Conservation (phyloP, 306 rosid genomes). For the Adenanthera pavonina region DNA sequence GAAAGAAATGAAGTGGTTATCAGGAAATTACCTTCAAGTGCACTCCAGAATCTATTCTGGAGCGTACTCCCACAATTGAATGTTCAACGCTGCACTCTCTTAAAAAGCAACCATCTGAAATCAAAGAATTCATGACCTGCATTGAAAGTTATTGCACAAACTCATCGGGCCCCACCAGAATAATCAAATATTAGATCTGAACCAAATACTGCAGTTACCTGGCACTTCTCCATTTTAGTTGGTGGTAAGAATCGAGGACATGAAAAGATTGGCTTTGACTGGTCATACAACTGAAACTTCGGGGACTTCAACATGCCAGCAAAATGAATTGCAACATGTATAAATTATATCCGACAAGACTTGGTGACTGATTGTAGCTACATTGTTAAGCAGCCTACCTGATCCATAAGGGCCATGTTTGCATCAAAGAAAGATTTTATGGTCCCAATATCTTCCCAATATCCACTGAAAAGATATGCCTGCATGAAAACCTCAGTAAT, state of each 20-base stretch:
- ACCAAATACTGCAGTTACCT: constrained; percentile 41
- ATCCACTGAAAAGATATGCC: constrained; percentile 60
- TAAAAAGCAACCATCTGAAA: constrained; percentile 62
- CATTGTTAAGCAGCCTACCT: constrained; percentile 39
- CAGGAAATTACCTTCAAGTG: constrained; percentile 44
- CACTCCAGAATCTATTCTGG: constrained; percentile 53
- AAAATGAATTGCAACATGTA: not conserved
- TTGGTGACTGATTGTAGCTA: not conserved
- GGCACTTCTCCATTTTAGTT: constrained; percentile 51
- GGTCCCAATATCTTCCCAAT: constrained; percentile 68
- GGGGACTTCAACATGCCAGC: constrained; percentile 42
- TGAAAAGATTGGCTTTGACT: constrained; percentile 52
- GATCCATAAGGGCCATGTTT: constrained; percentile 57
- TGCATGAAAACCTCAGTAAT: constrained; percentile 35
- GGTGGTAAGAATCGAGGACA: constrained; percentile 60
- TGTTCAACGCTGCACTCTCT: constrained; percentile 53
- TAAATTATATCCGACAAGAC: not conserved
- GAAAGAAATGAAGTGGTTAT: constrained; percentile 7
- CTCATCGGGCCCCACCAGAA: constrained; percentile 44
- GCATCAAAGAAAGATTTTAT: constrained; percentile 64
- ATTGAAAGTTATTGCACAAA: constrained; percentile 42
- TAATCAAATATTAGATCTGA: constrained; percentile 11
- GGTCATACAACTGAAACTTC: constrained; percentile 61
- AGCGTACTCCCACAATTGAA: constrained; percentile 62
- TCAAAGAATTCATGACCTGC: constrained; percentile 58